Percentiles rank a stretch among this genome's conserved stretches.
Conservation (phyloP, 1,139 yeast genomes). For the Yueomyces sp. region DNA sequence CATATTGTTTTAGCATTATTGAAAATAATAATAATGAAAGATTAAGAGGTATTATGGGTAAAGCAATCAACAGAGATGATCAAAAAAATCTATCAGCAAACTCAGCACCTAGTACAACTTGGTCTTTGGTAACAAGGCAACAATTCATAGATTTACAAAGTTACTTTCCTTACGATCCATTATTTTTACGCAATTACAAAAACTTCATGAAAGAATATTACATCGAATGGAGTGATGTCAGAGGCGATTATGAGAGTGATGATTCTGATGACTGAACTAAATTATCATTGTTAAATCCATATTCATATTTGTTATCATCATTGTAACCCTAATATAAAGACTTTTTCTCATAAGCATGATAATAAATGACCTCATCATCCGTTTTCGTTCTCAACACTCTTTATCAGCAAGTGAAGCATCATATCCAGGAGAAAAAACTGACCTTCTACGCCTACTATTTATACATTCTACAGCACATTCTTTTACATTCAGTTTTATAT, state of each 20-base stretch:
- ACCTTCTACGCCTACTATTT: no score
- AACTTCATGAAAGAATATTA: constrained; percentile 42
- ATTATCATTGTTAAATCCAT: no score
- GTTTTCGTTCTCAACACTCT: no score
- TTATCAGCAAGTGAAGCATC: no score
- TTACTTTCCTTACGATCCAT: constrained; percentile 92
- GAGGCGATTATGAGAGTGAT: constrained; percentile 51
- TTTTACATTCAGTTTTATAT: no score
- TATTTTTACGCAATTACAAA: constrained; percentile 55
- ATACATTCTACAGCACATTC: no score
- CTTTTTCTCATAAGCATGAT: no score
- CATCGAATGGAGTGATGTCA: constrained; percentile 73
- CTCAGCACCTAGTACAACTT: constrained; percentile 10
- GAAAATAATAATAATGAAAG: constrained; percentile 64
- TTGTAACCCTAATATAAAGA: no score
- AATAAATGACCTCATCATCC: no score
- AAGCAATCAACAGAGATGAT: constrained; percentile 16
- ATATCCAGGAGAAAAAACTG: no score
- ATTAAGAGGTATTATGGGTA: constrained; percentile 29
- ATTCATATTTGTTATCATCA: no score
- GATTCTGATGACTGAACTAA: constrained; percentile 21
- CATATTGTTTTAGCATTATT: constrained; percentile 85
- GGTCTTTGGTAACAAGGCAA: constrained; percentile 39
- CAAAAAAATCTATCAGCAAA: constrained; percentile 25
- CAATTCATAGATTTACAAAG: constrained; percentile 84